Evolutionary conservation across 768 basidiomycete genomes (phyloP).

Genomic region (Lepiota brunneoincarnata): DNA sequence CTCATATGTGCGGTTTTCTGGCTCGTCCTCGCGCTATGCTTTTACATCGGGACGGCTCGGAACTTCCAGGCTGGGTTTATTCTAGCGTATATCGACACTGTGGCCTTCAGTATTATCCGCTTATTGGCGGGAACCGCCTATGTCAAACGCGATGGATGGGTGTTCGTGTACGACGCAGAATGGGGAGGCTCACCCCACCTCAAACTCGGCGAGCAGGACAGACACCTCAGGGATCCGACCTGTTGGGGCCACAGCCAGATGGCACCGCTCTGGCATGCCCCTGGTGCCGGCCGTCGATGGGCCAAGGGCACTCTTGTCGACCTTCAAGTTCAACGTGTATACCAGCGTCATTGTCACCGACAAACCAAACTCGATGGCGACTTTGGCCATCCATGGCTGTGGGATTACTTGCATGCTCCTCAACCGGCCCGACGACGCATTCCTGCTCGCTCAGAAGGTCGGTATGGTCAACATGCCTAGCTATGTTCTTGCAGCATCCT

Average conservation of each 20-base stretch:
- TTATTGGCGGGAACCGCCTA: slow-evolving; percentile 8
- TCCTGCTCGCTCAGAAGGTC: slow-evolving; percentile 9
- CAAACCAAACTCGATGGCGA: slow-evolving; percentile 11
- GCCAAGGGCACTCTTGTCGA: slow-evolving; percentile 6
- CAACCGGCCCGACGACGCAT: slow-evolving; percentile 6
- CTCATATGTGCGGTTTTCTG: neutral
- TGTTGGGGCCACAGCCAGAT: too few species aligned
- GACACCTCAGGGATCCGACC: neutral
- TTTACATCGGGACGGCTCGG: neutral
- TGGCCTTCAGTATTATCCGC: neutral
- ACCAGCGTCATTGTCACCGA: slow-evolving; percentile 8
- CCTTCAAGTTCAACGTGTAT: slow-evolving; percentile 6
- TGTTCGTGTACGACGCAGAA: slow-evolving; percentile 5
- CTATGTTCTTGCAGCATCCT: slow-evolving; percentile 14
- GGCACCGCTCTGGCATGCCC: too few species aligned
- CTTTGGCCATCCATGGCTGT: slow-evolving; percentile 17
- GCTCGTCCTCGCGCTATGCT: neutral
- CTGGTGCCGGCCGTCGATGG: too few species aligned
- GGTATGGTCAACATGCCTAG: slow-evolving; percentile 21
- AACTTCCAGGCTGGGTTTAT: neutral
- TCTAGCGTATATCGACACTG: neutral
- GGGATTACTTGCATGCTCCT: slow-evolving; percentile 22
- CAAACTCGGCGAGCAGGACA: slow-evolving; percentile 10
- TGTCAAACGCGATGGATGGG: slow-evolving; percentile 10
- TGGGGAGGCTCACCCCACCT: slow-evolving; percentile 3